Evolutionary conservation across 345 rosid genomes (phyloP).

Genomic region (Iberis pinnata): DNA sequence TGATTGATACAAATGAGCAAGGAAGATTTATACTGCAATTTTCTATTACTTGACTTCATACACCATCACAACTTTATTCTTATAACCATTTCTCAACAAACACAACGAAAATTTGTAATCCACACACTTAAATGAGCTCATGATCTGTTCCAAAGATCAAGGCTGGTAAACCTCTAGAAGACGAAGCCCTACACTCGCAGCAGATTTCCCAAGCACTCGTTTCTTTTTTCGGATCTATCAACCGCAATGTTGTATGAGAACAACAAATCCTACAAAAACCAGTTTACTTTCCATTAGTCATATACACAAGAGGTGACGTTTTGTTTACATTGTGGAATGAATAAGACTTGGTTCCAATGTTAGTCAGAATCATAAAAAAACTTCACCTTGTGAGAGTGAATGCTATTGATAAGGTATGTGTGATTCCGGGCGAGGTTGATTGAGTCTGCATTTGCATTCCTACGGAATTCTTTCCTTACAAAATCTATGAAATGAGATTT

Average conservation of each 20-base stretch:
- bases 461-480: slow-evolving; percentile 50
- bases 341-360: not conserved
- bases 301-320: too few relatives aligned
- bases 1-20: too few relatives aligned
- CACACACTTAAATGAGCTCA: too few relatives aligned
- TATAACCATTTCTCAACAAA: too few relatives aligned
- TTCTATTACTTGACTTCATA: too few relatives aligned
- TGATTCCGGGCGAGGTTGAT: slow-evolving; percentile 62
- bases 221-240: slow-evolving; percentile 77
- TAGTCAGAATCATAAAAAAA: not conserved
- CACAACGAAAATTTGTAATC: too few relatives aligned
- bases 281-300: not conserved
- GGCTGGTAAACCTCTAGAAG: slow-evolving; percentile 77
- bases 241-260: slow-evolving; percentile 90
- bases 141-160: too few relatives aligned
- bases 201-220: slow-evolving; percentile 63
- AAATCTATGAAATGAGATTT: slow-evolving; percentile 65
- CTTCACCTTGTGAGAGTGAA: slow-evolving; percentile 77
- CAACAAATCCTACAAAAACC: slow-evolving; percentile 55
- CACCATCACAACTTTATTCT: too few relatives aligned
- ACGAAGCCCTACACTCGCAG: slow-evolving; percentile 87
- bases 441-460: slow-evolving; percentile 32
- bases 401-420: slow-evolving; percentile 53
- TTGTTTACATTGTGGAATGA: too few relatives aligned
- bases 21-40: too few relatives aligned